Percentiles rank a stretch among this genome's conserved stretches.
Evolutionary conservation across 306 rosid species (phyloP).

Genomic region (Purshia tridentata): DNA sequence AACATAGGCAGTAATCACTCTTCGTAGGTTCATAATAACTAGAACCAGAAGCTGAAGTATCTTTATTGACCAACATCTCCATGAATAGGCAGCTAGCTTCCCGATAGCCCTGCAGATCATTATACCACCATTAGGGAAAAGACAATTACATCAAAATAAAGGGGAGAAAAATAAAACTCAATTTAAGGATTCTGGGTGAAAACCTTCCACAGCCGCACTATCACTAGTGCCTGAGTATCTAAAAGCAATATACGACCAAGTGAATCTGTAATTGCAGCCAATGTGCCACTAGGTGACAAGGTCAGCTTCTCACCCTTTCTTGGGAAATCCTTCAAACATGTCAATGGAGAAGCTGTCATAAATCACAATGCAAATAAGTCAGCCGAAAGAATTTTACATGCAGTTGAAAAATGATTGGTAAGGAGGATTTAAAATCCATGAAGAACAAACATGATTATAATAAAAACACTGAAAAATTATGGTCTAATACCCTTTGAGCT

Average conservation of each 20-base stretch:
- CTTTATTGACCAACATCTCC: slow-evolving; percentile 91
- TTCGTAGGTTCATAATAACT: slow-evolving; percentile 59
- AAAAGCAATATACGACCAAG: slow-evolving; percentile 95
- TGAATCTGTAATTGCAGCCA: slow-evolving; percentile 97
- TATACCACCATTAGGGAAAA: slow-evolving; percentile 19
- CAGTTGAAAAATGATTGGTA: neutral
- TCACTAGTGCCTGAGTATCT: slow-evolving; percentile 96
- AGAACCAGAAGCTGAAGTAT: slow-evolving; percentile 61
- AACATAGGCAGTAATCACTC: slow-evolving; percentile 94
- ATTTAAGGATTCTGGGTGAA: slow-evolving; percentile 9
- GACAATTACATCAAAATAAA: neutral
- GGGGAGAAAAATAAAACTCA: neutral
- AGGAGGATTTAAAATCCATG: neutral
- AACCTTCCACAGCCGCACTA: slow-evolving; percentile 99
- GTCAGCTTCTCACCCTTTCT: slow-evolving; percentile 98
- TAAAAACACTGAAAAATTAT: neutral
- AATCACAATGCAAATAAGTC: slow-evolving; percentile 32
- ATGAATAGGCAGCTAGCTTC: slow-evolving; percentile 91
- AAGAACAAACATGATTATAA: neutral
- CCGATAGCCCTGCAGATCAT: slow-evolving; percentile 79
- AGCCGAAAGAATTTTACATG: slow-evolving; percentile 26
- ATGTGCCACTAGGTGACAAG: slow-evolving; percentile 93
- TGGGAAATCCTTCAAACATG: slow-evolving; percentile 88
- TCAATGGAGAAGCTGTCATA: slow-evolving; percentile 80
- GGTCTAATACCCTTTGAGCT: neutral